Conservation (phyloP, 306 rosid species). For the Myrica gale region DNA sequence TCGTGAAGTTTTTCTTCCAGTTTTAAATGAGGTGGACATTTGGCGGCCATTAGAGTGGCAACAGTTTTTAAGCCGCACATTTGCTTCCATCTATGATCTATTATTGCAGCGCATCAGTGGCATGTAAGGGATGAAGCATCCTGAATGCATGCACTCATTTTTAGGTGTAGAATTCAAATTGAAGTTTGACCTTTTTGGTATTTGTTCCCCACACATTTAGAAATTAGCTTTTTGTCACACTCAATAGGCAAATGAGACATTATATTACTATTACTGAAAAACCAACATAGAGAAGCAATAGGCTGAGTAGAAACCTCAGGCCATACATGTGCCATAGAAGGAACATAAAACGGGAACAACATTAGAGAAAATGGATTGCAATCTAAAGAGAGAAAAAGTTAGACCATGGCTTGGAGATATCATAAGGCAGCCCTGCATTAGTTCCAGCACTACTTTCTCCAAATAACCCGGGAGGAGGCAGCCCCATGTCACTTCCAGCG, state of each 20-base stretch:
- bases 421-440: constrained; percentile 8
- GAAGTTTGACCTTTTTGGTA: background rate
- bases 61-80: too few relatives aligned
- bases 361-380: background rate
- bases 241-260: background rate
- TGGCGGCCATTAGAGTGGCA: background rate
- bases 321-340: background rate
- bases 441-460: background rate
- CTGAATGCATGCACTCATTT: too few relatives aligned
- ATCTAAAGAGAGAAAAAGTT: background rate
- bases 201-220: background rate
- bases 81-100: too few relatives aligned
- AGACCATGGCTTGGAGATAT: constrained; percentile 11
- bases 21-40: background rate
- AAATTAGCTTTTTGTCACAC: too few relatives aligned
- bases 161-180: too few relatives aligned
- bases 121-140: background rate
- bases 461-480: background rate
- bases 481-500: constrained; percentile 8
- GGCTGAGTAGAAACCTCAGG: background rate
- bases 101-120: background rate
- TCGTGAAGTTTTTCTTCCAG: background rate
- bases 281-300: background rate
- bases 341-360: background rate
- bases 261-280: background rate